A percentile compares a stretch with the other conserved stretches of the same genome.
phyloP scores from a whole-genome alignment of 495 filamentous ascomycete genomes.

The Tuber aestivum region DNA sequence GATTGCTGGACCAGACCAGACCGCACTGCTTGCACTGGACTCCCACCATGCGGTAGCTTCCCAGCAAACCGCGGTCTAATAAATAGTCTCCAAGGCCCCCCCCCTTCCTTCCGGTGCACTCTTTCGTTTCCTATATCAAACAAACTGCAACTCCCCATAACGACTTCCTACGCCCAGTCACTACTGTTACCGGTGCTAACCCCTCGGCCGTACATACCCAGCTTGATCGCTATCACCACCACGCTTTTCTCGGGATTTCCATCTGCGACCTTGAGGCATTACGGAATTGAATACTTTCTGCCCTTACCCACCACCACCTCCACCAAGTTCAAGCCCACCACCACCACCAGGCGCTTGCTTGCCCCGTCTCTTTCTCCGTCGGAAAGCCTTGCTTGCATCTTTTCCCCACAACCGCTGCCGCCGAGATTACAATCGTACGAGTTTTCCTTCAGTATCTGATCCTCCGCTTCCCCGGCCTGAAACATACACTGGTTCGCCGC shows the following conservation, averaged over 20 bases:
- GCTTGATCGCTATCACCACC: not conserved
- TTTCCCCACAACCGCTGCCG: not conserved
- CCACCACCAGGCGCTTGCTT: not conserved
- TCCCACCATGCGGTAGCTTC: slow-evolving; percentile 6
- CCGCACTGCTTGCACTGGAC: not conserved
- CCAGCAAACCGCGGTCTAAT: slow-evolving; percentile 8
- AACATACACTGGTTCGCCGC: slow-evolving; percentile 36
- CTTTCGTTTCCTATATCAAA: slow-evolving; percentile 5
- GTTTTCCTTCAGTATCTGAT: not conserved
- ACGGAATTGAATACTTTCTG: not conserved
- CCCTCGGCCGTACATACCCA: not conserved
- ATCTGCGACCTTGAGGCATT: not conserved
- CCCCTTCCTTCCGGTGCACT: slow-evolving; percentile 10
- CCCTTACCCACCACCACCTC: not conserved
- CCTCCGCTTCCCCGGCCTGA: slow-evolving; percentile 20
- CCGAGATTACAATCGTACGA: not conserved
- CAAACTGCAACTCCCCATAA: not conserved
- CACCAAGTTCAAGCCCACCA: not conserved
- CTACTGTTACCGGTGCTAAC: not conserved
- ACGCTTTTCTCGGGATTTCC: not conserved
- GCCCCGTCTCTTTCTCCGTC: not conserved
- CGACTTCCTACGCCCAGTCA: not conserved
- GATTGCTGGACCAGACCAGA: not conserved
- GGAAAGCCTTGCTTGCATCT: not conserved
- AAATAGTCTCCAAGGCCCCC: slow-evolving; percentile 35